A percentile compares a stretch with the other conserved stretches of the same genome.
Evolutionary conservation across 768 basidiomycete species (phyloP).

Genomic region (Tulasnella sp.): DNA sequence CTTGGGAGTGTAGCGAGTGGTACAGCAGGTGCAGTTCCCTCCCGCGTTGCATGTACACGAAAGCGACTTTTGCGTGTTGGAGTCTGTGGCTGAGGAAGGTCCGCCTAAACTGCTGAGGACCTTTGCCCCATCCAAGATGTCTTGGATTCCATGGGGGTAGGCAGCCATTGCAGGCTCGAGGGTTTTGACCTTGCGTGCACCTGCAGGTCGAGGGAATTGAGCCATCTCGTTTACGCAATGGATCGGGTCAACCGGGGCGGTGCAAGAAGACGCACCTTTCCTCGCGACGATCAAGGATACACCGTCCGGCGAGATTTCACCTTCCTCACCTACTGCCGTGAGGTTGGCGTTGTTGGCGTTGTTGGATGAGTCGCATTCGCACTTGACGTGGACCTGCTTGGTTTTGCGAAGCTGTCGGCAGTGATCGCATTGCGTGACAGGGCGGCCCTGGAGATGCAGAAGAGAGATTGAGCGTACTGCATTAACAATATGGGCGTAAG

Average conservation of each 20-base stretch:
- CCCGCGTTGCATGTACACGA: neutral
- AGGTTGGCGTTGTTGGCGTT: neutral
- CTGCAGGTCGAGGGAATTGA: neutral
- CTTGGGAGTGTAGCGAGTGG: neutral
- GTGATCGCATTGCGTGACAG: conserved; percentile 78
- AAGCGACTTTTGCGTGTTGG: neutral
- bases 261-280: neutral
- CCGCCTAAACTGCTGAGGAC: neutral
- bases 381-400: conserved; percentile 72
- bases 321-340: neutral
- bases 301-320: neutral
- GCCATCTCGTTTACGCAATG: neutral
- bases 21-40: neutral
- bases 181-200: conserved; percentile 3
- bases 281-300: neutral
- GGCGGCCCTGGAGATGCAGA: conserved; percentile 48
- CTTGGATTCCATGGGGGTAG: neutral
- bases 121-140: neutral
- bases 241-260: neutral
- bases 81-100: neutral
- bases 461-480: neutral
- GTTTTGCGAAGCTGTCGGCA: conserved; percentile 76
- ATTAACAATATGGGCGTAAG: neutral
- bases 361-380: conserved; percentile 42
- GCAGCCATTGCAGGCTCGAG: neutral